A percentile compares a stretch with the other conserved stretches of the same genome.
These are phyloP conservation scores for Geotrichum carabidarum DNA, from an alignment of 1,139 yeast genomes.

Conservation along the genomic window DNA sequence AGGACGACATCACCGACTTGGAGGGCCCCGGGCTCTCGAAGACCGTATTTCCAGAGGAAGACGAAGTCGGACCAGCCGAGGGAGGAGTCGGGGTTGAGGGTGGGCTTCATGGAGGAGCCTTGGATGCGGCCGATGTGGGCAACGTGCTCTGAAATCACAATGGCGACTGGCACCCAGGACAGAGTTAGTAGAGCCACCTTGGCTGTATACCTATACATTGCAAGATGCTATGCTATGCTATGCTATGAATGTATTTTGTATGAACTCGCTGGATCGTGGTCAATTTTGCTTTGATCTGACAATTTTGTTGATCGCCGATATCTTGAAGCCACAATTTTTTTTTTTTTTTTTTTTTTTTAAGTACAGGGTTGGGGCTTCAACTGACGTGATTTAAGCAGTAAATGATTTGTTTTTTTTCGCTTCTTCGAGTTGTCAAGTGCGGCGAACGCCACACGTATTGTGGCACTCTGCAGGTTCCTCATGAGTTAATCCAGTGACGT, in stretches of 20 bases:
- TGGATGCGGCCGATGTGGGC: conserved; percentile 71
- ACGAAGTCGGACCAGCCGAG: conserved; percentile 56
- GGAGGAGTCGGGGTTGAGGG: conserved; percentile 67
- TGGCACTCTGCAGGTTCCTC: too few relatives aligned
- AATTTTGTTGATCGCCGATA: background rate
- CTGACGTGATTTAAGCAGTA: too few relatives aligned
- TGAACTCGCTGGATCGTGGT: too few relatives aligned
- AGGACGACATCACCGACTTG: conserved; percentile 68
- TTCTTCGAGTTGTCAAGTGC: too few relatives aligned
- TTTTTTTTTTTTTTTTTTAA: too few relatives aligned
- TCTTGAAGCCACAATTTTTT: too few relatives aligned
- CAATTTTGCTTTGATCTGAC: background rate
- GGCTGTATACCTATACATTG: conserved; percentile 17
- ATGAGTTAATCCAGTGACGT: too few relatives aligned
- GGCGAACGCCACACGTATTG: too few relatives aligned
- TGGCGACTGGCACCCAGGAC: conserved; percentile 74
- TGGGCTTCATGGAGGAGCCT: conserved; percentile 86
- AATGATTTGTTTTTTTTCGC: too few relatives aligned
- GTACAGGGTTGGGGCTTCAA: too few relatives aligned
- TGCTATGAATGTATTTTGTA: background rate
- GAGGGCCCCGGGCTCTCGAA: conserved; percentile 46
- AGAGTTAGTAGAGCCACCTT: conserved; percentile 25
- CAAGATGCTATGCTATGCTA: background rate
- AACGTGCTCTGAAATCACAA: conserved; percentile 64
- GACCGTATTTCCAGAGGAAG: conserved; percentile 59